Conservation (phyloP, 768 basidiomycete species). For the Mycena haematopus region DNA sequence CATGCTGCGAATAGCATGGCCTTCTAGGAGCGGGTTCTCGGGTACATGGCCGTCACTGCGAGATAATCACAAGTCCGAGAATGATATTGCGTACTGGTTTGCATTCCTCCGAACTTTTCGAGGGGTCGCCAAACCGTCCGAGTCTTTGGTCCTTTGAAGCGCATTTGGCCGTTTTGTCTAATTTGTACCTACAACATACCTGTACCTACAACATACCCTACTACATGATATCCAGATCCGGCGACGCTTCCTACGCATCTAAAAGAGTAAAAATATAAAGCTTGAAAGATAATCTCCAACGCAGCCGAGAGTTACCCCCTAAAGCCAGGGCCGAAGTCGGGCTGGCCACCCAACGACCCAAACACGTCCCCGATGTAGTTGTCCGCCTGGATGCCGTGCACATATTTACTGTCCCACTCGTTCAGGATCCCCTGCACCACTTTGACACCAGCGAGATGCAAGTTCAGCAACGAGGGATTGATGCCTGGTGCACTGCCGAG, state of each 20-base stretch:
- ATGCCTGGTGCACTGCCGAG: conserved; percentile 41
- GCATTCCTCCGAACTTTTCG: too few species aligned
- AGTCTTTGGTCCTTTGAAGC: neutral
- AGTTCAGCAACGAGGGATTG: conserved; percentile 41
- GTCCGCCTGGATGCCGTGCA: conserved; percentile 37
- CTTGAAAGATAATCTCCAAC: neutral
- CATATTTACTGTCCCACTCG: conserved; percentile 42
- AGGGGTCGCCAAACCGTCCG: neutral
- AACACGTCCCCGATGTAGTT: conserved; percentile 39
- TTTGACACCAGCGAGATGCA: conserved; percentile 45
- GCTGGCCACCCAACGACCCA: conserved; percentile 36
- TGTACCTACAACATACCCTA: neutral
- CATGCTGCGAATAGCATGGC: too few species aligned
- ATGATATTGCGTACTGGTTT: too few species aligned
- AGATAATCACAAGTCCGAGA: too few species aligned
- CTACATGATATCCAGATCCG: neutral
- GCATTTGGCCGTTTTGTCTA: neutral
- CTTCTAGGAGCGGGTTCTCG: too few species aligned
- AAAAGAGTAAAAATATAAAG: neutral
- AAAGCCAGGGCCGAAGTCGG: conserved; percentile 34
- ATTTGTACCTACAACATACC: neutral
- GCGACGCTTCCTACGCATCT: neutral
- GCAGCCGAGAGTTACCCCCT: neutral
- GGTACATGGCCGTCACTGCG: too few species aligned
- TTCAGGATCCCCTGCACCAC: conserved; percentile 44